These are phyloP conservation scores for Neocallimastix lanati DNA, from an alignment of 192 early-diverging fungal genomes.

Conservation along the genomic window DNA sequence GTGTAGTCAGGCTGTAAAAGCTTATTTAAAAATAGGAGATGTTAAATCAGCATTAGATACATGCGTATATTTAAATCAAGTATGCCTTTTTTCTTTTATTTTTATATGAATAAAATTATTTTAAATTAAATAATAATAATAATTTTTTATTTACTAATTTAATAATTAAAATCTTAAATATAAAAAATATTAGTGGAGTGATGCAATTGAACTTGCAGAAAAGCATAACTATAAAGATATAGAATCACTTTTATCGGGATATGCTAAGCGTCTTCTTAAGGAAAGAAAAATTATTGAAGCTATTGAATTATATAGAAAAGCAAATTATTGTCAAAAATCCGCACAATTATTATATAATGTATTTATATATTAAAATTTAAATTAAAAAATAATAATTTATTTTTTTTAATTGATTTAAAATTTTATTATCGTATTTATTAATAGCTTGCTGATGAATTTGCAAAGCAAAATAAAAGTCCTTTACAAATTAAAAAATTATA, in stretches of 20 bases:
- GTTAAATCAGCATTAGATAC: conserved; percentile 25
- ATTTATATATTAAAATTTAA: background rate
- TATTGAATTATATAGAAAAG: conserved; percentile 31
- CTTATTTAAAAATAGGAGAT: conserved; percentile 23
- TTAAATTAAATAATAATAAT: too few species aligned
- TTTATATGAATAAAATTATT: too few species aligned
- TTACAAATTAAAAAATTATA: conserved; percentile 30
- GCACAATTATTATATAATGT: conserved; percentile 27
- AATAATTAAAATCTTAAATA: too few species aligned
- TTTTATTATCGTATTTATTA: background rate
- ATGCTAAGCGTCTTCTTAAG: conserved; percentile 18
- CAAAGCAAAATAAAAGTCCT: conserved; percentile 15
- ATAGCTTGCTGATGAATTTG: conserved; percentile 20
- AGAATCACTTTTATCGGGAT: conserved; percentile 18
- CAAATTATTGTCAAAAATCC: conserved; percentile 30
- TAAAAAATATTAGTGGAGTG: conserved; percentile 31
- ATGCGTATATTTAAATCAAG: conserved; percentile 32
- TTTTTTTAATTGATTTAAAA: background rate
- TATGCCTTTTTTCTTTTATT: too few species aligned
- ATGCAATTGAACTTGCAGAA: conserved; percentile 26
- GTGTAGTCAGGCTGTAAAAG: conserved; percentile 19
- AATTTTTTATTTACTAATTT: too few species aligned
- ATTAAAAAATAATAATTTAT: background rate
- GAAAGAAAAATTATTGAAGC: conserved; percentile 13
- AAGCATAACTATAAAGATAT: conserved; percentile 24